Base-by-base conservation (phyloP, 768 basidiomycete genomes). In the Mycena rosella region DNA sequence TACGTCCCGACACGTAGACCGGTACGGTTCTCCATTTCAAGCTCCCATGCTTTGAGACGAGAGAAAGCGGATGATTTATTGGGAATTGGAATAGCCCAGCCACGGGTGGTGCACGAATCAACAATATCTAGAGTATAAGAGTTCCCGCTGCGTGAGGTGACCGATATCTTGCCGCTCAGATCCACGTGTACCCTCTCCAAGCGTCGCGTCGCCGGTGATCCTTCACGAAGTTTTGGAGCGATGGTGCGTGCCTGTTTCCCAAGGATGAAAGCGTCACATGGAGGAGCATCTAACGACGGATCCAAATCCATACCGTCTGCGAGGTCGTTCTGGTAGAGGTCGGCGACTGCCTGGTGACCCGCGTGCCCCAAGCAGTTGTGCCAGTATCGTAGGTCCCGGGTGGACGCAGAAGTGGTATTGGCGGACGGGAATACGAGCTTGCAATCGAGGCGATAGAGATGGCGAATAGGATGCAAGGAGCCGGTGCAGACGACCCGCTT, bases 251-350 rank as follows among this genome's bases (percentile, higher is more conserved):
- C 53, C 53, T 54, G 53, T 54, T 54, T 54, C 14, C 53, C 53
- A 9, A 29, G 32, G 27, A 54, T 36, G 13, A 32, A 54, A 8
- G 53, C 6, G 53, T 54, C 53, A 54, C 53, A 54, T 8, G 20
- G 18, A 1, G 53, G 26, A 2, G 53, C 30, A 0, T 9, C 11
- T 6, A n/a, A 40, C 2, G 54, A 56, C 1, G 54, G n/a, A 32
- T 56, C 54, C 17, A 56, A 38, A 27, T 22, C 36, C 40, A 57
- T 57, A 57, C 55, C 55, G 55, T 57, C 27, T 8, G 38, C 40
- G 8, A 30, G 4, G 29, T 20, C 29, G 18, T 51, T 30, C 14
- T 10, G 7, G 49, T 17, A 51, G 7, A 20, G 3, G 14, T 51
- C 49, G 15, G 29, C 27, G 27, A 15, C 3, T 3, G 49, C 7